Percentiles rank a stretch among this genome's conserved stretches.
Conservation (phyloP, 768 basidiomycete genomes). For the Calocera viscosa region DNA sequence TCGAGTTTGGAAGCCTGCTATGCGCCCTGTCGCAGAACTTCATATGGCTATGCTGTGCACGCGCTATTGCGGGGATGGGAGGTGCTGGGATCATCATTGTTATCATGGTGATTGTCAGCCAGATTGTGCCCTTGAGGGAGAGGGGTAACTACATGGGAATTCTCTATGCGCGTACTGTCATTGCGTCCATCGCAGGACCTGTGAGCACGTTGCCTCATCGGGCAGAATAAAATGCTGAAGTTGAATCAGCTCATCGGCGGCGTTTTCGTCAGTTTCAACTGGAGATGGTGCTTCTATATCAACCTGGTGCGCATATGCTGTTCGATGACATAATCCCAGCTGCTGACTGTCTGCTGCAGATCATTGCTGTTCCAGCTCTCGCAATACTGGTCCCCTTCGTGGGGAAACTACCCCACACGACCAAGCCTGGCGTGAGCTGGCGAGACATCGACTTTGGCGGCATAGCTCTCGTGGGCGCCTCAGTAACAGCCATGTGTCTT, state of each 20-base stretch:
- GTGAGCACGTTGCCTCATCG: slow-evolving; percentile 30
- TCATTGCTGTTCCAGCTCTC: neutral
- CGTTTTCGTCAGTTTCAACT: neutral
- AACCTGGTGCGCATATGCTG: slow-evolving; percentile 29
- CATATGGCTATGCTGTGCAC: slow-evolving; percentile 52
- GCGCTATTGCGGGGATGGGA: slow-evolving; percentile 56
- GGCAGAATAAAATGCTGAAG: neutral
- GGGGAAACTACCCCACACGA: neutral
- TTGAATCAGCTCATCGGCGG: neutral
- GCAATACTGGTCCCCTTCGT: neutral
- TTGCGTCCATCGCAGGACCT: neutral
- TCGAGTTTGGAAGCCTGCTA: slow-evolving; percentile 37
- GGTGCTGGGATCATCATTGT: slow-evolving; percentile 60
- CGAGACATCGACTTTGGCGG: neutral
- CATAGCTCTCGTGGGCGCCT: neutral
- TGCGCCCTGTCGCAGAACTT: slow-evolving; percentile 55
- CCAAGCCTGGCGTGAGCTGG: neutral
- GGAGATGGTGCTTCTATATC: slow-evolving; percentile 59
- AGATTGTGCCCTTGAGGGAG: slow-evolving; percentile 60
- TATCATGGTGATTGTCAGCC: slow-evolving; percentile 57
- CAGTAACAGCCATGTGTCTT: neutral
- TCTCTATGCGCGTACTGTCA: neutral
- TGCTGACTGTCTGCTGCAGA: too few relatives aligned
- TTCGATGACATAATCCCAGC: too few relatives aligned
- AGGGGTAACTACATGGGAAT: slow-evolving; percentile 21